Evolutionary conservation across 805 yeast species (phyloP).

Genomic region (Torulaspora quercuum): DNA sequence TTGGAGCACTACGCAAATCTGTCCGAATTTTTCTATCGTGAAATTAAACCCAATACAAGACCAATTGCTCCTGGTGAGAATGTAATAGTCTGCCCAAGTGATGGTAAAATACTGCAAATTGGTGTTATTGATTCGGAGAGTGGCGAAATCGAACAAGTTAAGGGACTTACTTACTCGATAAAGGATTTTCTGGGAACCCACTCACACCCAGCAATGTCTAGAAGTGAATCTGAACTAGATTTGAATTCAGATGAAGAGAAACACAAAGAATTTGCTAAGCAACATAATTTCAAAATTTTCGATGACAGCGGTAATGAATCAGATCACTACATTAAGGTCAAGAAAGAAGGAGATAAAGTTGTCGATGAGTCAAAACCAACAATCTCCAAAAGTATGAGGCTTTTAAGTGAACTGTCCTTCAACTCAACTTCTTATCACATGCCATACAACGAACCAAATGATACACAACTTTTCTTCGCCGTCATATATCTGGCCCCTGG

Average conservation of each 20-base stretch:
- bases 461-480: constrained; percentile 71
- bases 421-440: constrained; percentile 19
- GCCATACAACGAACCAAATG: constrained; percentile 33
- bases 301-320: constrained; percentile 10
- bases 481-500: constrained; percentile 98
- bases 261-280: constrained; percentile 71
- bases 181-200: constrained; percentile 77
- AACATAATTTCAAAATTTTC: constrained; percentile 57
- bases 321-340: constrained; percentile 42
- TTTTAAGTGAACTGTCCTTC: constrained; percentile 35
- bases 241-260: constrained; percentile 42
- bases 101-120: constrained; percentile 82
- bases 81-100: constrained; percentile 80
- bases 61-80: constrained; percentile 64
- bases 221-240: constrained; percentile 26
- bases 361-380: constrained; percentile 35
- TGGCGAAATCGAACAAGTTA: constrained; percentile 93
- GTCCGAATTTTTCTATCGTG: constrained; percentile 87
- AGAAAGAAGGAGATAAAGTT: constrained; percentile 69
- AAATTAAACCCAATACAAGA: constrained; percentile 70
- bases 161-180: constrained; percentile 89
- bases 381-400: constrained; percentile 37
- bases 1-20: constrained; percentile 71
- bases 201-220: constrained; percentile 36
- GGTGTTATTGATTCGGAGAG: constrained; percentile 65